These are phyloP conservation scores for Nephromyces sp. DNA, from an alignment of 169 alveolate species.

Conservation along the genomic window DNA sequence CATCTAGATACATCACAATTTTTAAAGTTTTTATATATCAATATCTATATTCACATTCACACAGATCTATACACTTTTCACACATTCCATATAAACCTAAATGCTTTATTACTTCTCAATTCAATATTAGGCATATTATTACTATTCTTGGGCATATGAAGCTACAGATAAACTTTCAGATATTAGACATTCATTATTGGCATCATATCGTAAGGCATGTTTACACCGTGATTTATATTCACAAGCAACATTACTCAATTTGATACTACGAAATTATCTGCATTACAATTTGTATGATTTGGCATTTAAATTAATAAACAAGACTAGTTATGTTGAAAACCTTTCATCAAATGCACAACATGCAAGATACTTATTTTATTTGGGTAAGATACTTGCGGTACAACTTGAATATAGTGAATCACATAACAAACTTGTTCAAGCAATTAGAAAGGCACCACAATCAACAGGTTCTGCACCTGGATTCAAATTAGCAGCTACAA, in stretches of 20 bases:
- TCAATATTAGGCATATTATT: background rate
- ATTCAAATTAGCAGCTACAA: constrained; percentile 74
- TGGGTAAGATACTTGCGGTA: constrained; percentile 82
- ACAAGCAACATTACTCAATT: constrained; percentile 34
- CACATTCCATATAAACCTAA: too few relatives aligned
- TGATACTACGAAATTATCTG: constrained; percentile 21
- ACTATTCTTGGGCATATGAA: background rate
- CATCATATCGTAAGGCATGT: constrained; percentile 25
- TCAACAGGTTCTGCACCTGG: constrained; percentile 69
- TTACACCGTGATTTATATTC: constrained; percentile 7
- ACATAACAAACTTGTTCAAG: constrained; percentile 63
- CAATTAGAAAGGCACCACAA: constrained; percentile 88
- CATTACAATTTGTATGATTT: constrained; percentile 12
- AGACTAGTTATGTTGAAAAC: constrained; percentile 71
- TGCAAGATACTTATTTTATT: constrained; percentile 84
- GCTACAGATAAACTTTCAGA: background rate
- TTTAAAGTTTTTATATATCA: too few relatives aligned
- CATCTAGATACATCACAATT: too few relatives aligned
- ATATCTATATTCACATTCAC: too few relatives aligned
- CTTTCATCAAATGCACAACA: constrained; percentile 81
- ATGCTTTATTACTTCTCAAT: too few relatives aligned
- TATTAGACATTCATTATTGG: background rate
- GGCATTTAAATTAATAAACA: constrained; percentile 28
- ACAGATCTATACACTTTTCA: too few relatives aligned
- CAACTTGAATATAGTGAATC: constrained; percentile 87